Base-by-base conservation (phyloP, 192 early-diverging fungal genomes). In the Mortierella claussenii region DNA sequence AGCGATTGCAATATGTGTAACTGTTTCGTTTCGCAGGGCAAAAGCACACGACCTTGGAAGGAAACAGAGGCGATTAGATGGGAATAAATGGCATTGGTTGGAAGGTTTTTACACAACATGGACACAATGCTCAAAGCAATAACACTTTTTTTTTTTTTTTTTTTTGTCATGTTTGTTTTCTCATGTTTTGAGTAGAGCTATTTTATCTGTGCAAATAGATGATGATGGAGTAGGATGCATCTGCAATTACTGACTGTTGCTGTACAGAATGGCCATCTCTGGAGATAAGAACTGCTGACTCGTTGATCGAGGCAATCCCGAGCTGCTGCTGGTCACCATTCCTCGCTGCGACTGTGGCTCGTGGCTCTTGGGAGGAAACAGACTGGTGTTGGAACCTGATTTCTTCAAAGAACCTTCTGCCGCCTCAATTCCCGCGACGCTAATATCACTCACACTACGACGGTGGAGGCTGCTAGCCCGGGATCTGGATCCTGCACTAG, bases 251-350 rank as follows among this genome's bases (percentile, higher is more conserved):
- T 20, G 20, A 43, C 17, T 47, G 18, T 43, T 59, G 5, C 23
- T 55, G 44, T 60, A 55, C 51, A 69, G 28, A 18, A 67, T 43
- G 18, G 73, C 73, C 73, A 50, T 76, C 33, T 67, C 65, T 8
- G 73, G 64, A 2, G 64, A 62, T 24, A 76, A 52, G 23, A 67
- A 76, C 31, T 76, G 73, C 43, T 76, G 73, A 40, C 59, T 67
- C 46, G 30, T 52, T 2, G 63, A 40, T 21, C 57, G 11, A 30
- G 24, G 34, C 7, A 18, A 4, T 4, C 37, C 31, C 37, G 36
- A 37, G 31, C 52, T 54, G 30, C 17, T 54, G 20, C 0, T 40
- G 53, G n/a, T 53, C 9, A 43, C 51, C 20, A 40, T 18, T 17
- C 37, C 61, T 44, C 40, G 24, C 15, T 51, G 49, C 27, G 21